These are phyloP conservation scores for Spathaspora girioi DNA, from an alignment of 805 yeast genomes.

Conservation along the genomic window DNA sequence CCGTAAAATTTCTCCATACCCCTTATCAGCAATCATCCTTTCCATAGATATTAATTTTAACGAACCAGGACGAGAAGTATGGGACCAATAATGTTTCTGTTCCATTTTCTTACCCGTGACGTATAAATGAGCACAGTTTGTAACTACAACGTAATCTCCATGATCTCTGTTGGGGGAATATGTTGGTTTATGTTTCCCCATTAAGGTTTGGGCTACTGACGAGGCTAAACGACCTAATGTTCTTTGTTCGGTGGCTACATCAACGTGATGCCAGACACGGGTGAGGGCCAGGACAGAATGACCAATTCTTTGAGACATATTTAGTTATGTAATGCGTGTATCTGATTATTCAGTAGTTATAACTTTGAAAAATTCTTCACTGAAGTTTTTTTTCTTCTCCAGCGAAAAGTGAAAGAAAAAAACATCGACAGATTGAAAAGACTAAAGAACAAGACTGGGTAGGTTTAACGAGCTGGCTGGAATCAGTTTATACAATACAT, in stretches of 20 bases:
- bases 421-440: not conserved
- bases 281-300: constrained; percentile 71
- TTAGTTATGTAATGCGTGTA: not conserved
- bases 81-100: constrained; percentile 84
- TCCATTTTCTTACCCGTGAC: constrained; percentile 83
- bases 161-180: constrained; percentile 69
- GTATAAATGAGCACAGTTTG: constrained; percentile 79
- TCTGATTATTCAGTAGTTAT: not conserved
- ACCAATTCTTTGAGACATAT: constrained; percentile 33
- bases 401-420: not conserved
- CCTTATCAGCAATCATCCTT: constrained; percentile 68
- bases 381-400: not conserved
- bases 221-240: constrained; percentile 92
- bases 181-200: constrained; percentile 97
- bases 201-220: constrained; percentile 77
- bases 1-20: constrained; percentile 79
- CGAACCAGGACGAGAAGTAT: constrained; percentile 86
- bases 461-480: not conserved
- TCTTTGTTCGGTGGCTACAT: constrained; percentile 77
- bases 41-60: constrained; percentile 81
- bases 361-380: constrained; percentile 2
- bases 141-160: constrained; percentile 96
- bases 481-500: not conserved
- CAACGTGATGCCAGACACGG: constrained; percentile 94
- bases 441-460: not conserved